phyloP scores from a whole-genome alignment of 1,284 basidiomycete species.

The Naganishia cerealis region DNA sequence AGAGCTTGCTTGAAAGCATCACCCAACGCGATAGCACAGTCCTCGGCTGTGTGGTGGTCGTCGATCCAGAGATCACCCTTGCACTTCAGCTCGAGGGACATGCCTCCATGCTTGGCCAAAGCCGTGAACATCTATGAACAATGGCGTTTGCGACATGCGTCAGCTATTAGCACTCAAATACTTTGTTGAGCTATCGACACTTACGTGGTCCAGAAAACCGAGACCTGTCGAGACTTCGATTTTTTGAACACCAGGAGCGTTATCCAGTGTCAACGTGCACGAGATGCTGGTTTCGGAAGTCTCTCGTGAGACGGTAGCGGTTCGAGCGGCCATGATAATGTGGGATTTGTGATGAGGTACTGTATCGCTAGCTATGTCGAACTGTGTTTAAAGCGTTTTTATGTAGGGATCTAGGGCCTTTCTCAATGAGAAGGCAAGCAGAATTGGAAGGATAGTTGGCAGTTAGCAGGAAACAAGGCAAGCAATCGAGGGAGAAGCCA shows the following conservation, averaged over 20 bases:
- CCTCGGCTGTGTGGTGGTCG: constrained; percentile 98
- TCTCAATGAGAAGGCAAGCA: too few relatives aligned
- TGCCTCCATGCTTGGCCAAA: constrained; percentile 87
- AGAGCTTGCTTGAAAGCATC: constrained; percentile 93
- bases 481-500: too few relatives aligned
- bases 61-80: constrained; percentile 96
- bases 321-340: constrained; percentile 45
- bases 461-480: too few relatives aligned
- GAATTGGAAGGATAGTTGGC: too few relatives aligned
- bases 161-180: too few relatives aligned
- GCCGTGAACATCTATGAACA: constrained; percentile 84
- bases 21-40: constrained; percentile 87
- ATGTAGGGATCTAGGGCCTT: too few relatives aligned
- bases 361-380: too few relatives aligned
- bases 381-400: too few relatives aligned
- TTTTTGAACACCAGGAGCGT: constrained; percentile 63
- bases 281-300: constrained; percentile 92
- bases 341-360: too few relatives aligned
- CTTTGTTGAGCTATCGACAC: constrained; percentile 40
- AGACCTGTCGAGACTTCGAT: constrained; percentile 93
- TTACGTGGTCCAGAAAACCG: constrained; percentile 95
- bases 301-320: constrained; percentile 75
- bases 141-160: constrained; percentile 2
- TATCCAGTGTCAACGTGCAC: constrained; percentile 79
- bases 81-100: constrained; percentile 85